Base-by-base conservation (phyloP, 129 eudicot species). In the Scalesia atractyloides region DNA sequence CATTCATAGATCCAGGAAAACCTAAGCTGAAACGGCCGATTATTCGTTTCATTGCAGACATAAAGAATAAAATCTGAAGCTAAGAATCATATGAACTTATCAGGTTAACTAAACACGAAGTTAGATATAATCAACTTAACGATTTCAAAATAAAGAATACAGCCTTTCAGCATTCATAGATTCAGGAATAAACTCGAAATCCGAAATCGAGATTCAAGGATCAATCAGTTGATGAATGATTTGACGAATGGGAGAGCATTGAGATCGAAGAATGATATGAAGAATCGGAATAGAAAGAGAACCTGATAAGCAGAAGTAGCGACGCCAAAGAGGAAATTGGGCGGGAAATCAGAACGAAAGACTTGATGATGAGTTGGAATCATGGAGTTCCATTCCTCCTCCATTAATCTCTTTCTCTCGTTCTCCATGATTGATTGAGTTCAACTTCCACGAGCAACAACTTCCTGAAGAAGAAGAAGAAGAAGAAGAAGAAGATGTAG, bases 221-320 rank as follows among this genome's bases (percentile, higher is more conserved):
- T 54, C 36, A 56, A 30, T 4, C 44, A n/a, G n/a, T n/a, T n/a
- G n/a, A n/a, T n/a, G 14, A 26, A 10, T 19, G 43, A 47, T 57
- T 17, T 15, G 3, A 24, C 0, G 9, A 75, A 24, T 57, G 50
- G 3, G 37, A 73, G 1, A 26, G 34, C 10, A 48, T 7, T 30
- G n/a, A 15, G 14, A 74, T 64, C n/a, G 16, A 17, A 7, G 70
- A 33, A 30, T 18, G 10, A 19, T 19, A 51, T 16, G 10, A 43
- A 15, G 26, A 56, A 64, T 34, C 34, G 24, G 41, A 24, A 46
- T 11, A 9, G n/a, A 49, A 63, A 13, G 7, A 43, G 3, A 11
- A 86, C 96, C 96, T 88, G 96, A 78, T 79, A 88, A 73, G 96
- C 91, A 52, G 96, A 81, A 70, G 96, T 88, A 51, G 96, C 96